Evolutionary conservation across 257 asterid genomes (phyloP).

Genomic region (Paraleonurus japonicus): DNA sequence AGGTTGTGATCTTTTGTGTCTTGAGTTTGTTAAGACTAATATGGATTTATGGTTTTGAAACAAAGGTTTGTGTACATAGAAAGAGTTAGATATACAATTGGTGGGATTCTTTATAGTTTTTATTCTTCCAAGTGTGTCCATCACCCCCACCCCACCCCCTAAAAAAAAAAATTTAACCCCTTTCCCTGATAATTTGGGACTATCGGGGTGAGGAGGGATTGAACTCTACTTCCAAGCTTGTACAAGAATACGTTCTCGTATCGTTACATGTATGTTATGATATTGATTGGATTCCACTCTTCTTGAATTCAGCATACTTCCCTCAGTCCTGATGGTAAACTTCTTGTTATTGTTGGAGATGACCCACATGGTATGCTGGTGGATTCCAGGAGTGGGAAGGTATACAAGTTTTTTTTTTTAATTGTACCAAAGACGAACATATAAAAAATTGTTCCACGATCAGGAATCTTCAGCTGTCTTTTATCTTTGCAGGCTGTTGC

Average conservation of each 20-base stretch:
- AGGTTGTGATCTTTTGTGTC: no score
- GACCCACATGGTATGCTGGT: conserved; percentile 71
- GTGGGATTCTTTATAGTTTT: no score
- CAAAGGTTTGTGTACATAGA: no score
- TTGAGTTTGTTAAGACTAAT: no score
- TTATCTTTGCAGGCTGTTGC: conserved; percentile 47
- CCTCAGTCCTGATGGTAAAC: conserved; percentile 78
- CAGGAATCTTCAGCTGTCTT: background rate
- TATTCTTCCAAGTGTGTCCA: no score
- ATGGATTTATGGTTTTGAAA: no score
- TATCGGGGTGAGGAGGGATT: background rate
- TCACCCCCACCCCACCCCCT: no score
- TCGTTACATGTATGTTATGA: background rate
- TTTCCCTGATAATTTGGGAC: no score
- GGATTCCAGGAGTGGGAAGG: conserved; percentile 80
- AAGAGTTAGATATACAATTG: no score
- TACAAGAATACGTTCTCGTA: background rate
- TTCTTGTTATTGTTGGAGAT: conserved; percentile 81
- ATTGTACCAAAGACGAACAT: background rate
- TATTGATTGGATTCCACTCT: conserved; percentile 15
- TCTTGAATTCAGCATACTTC: conserved; percentile 71
- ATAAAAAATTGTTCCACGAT: background rate
- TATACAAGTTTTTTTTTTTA: conserved; percentile 19
- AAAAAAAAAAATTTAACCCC: no score
- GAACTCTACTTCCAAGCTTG: background rate